Evolutionary conservation across 2,329 filamentous ascomycete genomes (phyloP).

Genomic region (Whalleya microplaca): DNA sequence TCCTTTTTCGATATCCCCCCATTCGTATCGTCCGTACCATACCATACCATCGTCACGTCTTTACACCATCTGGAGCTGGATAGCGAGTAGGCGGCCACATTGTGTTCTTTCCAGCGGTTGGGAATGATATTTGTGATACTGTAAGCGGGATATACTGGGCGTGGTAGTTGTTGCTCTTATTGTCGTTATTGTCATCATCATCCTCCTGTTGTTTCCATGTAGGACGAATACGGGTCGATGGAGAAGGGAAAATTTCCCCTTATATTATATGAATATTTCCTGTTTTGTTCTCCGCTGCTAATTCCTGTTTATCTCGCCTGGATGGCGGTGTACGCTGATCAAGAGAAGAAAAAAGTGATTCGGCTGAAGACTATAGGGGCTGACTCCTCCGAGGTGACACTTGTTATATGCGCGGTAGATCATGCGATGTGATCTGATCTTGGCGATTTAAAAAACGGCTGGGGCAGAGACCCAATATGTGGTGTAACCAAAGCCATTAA

Average conservation of each 20-base stretch:
- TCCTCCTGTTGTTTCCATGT: neutral
- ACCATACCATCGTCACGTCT: conserved; percentile 25
- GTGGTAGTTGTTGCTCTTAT: conserved; percentile 16
- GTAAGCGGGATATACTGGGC: conserved; percentile 14
- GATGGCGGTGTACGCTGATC: conserved; percentile 2
- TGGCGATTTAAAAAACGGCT: neutral
- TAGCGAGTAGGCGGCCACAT: conserved; percentile 15
- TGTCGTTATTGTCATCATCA: neutral
- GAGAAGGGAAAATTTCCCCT: conserved; percentile 2
- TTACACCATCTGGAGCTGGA: conserved; percentile 18
- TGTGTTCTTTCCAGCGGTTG: conserved; percentile 15
- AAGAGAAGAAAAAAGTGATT: conserved; percentile 11
- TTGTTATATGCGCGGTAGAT: neutral
- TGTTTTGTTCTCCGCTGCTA: conserved; percentile 4
- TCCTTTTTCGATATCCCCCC: conserved; percentile 27
- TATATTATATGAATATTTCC: conserved; percentile 21
- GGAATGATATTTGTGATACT: conserved; percentile 16
- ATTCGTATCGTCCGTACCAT: conserved; percentile 20
- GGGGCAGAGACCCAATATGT: neutral
- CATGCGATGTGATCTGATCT: neutral
- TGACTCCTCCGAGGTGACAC: conserved; percentile 2
- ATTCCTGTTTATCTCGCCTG: neutral
- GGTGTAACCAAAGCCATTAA: neutral
- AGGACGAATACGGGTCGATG: neutral
- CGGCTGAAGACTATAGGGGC: neutral